A percentile compares a stretch with the other conserved stretches of the same genome.
These are phyloP conservation scores for Lasiodiplodia theobromae DNA, from an alignment of 2,329 filamentous ascomycete species.

Conservation along the genomic window DNA sequence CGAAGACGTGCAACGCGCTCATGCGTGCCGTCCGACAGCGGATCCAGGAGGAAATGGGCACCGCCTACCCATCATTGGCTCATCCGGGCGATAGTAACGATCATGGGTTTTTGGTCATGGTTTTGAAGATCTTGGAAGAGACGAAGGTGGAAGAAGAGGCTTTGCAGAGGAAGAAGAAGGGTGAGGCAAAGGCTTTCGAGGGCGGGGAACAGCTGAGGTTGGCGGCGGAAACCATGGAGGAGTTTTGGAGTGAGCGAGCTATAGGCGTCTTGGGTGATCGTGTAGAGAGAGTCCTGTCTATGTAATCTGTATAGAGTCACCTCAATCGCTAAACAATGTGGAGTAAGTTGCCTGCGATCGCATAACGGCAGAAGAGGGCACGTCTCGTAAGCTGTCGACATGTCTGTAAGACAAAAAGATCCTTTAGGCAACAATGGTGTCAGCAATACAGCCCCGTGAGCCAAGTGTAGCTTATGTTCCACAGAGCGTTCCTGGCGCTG, in stretches of 20 bases:
- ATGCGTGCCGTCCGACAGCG: neutral
- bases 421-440: no score
- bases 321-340: no score
- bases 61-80: neutral
- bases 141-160: neutral
- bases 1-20: neutral
- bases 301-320: no score
- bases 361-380: no score
- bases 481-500: no score
- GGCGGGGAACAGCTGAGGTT: neutral
- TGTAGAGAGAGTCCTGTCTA: no score
- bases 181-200: neutral
- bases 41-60: neutral
- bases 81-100: slow-evolving; percentile 2
- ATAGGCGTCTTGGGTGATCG: neutral
- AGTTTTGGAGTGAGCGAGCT: neutral
- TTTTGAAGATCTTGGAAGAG: neutral
- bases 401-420: no score
- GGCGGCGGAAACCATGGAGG: neutral
- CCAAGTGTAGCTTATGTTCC: no score
- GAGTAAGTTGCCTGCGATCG: no score
- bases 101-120: neutral
- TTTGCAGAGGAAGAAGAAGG: neutral
- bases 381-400: no score
- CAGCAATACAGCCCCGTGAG: no score